Conservation (phyloP, 352 stramenopile genomes). For the Phytopythium delawarense region DNA sequence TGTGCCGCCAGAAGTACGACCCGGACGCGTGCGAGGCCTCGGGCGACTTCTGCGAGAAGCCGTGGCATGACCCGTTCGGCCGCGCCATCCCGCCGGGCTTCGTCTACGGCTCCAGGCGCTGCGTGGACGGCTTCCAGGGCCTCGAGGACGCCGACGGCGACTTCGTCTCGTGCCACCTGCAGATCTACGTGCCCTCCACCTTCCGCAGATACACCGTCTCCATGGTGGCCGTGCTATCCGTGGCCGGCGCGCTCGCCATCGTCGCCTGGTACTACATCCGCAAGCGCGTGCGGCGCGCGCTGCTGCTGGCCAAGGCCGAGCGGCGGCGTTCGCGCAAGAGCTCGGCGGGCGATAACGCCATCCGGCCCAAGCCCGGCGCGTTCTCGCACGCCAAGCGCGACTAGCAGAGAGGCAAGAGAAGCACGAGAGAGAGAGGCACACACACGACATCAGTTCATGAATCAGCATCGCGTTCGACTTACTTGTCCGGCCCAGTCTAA, state of each 20-base stretch:
- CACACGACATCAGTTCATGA: not conserved
- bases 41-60: slow-evolving; percentile 79
- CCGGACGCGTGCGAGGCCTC: slow-evolving; percentile 52
- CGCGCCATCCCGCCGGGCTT: slow-evolving; percentile 74
- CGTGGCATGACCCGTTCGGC: slow-evolving; percentile 75
- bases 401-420: slow-evolving; percentile 17
- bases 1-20: slow-evolving; percentile 87
- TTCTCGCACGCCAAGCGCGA: slow-evolving; percentile 62
- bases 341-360: slow-evolving; percentile 37
- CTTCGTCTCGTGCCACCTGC: slow-evolving; percentile 93
- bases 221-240: slow-evolving; percentile 64
- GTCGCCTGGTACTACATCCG: slow-evolving; percentile 85
- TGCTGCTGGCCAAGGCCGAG: slow-evolving; percentile 90
- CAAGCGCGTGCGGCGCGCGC: slow-evolving; percentile 66
- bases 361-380: slow-evolving; percentile 41
- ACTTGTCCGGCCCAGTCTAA: not conserved
- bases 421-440: not conserved
- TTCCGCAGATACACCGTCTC: slow-evolving; percentile 84
- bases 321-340: slow-evolving; percentile 78
- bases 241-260: slow-evolving; percentile 64
- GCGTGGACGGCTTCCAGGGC: slow-evolving; percentile 92
- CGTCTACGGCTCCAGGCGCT: slow-evolving; percentile 91
- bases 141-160: slow-evolving; percentile 84
- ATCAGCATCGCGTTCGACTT: not conserved
- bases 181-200: slow-evolving; percentile 90